Conservation (phyloP, 441 rosid species). For the Populus hybrid region DNA sequence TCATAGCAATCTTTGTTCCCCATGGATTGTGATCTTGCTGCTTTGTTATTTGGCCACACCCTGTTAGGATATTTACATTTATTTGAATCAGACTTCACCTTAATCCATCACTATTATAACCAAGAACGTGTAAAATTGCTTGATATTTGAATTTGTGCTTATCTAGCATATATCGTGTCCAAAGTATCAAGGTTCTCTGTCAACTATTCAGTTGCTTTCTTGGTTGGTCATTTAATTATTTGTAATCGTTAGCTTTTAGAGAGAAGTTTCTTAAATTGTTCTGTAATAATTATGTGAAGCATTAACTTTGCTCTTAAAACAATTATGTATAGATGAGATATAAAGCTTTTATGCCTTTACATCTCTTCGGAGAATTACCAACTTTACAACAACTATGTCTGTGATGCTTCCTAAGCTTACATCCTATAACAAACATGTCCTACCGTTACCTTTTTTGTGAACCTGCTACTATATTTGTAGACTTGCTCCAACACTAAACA, state of each 20-base stretch:
- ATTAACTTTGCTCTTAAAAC: too few relatives aligned
- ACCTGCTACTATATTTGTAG: too few relatives aligned
- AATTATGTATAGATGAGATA: too few relatives aligned
- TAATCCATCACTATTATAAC: background rate
- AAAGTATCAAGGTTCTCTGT: background rate
- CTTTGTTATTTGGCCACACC: background rate
- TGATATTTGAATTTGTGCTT: background rate
- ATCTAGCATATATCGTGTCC: background rate
- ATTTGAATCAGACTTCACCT: background rate
- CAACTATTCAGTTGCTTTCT: background rate
- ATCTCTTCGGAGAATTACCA: too few relatives aligned
- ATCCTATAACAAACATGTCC: too few relatives aligned
- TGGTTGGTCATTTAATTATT: background rate
- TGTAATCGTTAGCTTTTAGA: too few relatives aligned
- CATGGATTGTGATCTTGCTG: background rate
- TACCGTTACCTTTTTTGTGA: too few relatives aligned
- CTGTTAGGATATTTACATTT: background rate
- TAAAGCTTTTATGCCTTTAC: too few relatives aligned
- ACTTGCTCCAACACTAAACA: background rate
- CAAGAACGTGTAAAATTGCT: background rate
- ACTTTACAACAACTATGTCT: too few relatives aligned
- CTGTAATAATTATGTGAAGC: too few relatives aligned
- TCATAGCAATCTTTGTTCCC: background rate
- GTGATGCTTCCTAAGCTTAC: too few relatives aligned
- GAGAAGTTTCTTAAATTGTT: too few relatives aligned